Evolutionary conservation across 1,284 basidiomycete species (phyloP), one percentile per base, ranked within the genome.

Genomic region (Agaricales sp.): DNA sequence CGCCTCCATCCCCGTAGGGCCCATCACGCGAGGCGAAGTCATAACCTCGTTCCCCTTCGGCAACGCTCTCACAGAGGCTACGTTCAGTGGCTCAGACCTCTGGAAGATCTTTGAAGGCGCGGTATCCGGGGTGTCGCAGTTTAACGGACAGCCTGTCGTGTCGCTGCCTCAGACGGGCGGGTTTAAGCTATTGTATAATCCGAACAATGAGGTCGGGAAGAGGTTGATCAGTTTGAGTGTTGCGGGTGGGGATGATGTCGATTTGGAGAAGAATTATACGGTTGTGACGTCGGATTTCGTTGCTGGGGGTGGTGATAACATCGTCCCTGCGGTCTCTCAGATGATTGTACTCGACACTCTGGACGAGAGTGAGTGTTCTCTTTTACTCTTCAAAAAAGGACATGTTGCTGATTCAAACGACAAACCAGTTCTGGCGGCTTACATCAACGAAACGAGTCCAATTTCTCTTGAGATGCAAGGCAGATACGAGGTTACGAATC

Each of bases 241-340:
- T 51, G 59, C 57, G 21, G 30, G n/a, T 35, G 59, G 58, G 16
- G 55, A 58, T 14, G 46, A 53, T 8, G 43, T 61, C 24, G 53
- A 55, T 13, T 49, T 50, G 20, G 53, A 58, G 20, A 57, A 61
- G n/a, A 56, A 59, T 23, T 53, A 57, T 18, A 50, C 53, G 3
- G 56, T 49, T 30, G 48, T 49, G 0, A 58, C 56, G 19, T 39
- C 55, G n/a, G 69, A 70, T 52, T 70, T 64, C 53, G 51, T 70
- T 8, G 67, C 68, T 1, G 58, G 57, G 2, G 69, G 69, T 21
- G 69, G 70, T 19, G 69, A 70, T 50, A 66, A 63, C 38, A 66
- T 67, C 52, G 63, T 61, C 61, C 55, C 58, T 16, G 50, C 57
- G 21, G 30, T 8, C 30, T 8, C 30, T 8, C 11, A 35, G n/a